Evolutionary conservation across 768 basidiomycete species (phyloP), one percentile per base, ranked within the genome.

Genomic region (Paxillus ammoniavirescens): DNA sequence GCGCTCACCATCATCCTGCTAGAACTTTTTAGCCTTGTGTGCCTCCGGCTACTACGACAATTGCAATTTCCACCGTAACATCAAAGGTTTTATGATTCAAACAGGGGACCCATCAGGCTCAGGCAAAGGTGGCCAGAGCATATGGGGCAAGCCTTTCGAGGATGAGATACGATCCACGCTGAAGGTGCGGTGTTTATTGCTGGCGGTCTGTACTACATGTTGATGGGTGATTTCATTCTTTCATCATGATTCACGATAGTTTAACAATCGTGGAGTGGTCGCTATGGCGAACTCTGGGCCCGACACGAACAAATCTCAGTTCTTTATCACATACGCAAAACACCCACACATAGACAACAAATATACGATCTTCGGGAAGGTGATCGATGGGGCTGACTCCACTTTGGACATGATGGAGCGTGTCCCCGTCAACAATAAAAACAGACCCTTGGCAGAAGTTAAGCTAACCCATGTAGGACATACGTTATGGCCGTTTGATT

Each of bases 211-310:
- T 26, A 3, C 21, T 41, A 6, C 31, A 31, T 15, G 21, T 38
- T 40, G 33, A 50, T 43, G 3, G 8, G 26, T 33, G 14, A 28
- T n/a, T 41, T 10, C 23, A 4, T 26, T 26, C 26, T 26, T 26
- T 26, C 26, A 26, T 26, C 26, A 26, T 26, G 26, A 26, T 40
- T 41, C 37, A 28, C 40, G 8, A 23, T 23, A 98, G 96, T 98
- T 99, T 76, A 98, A 98, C 70, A 77, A 85, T 48, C 84, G 97
- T 56, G 97, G 97, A 15, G 80, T 98, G 59, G 87, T 98, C 14
- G 97, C 97, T 28, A 98, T 98, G 95, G 97, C 97, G 51, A 99
- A 98, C 72, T 87, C 91, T 8, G 97, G 97, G 1, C 86, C 86
- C 9, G 92, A 97, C 68, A 84, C 89, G 33, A 99, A 98, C 76